Conservation (phyloP, 2,329 filamentous ascomycete species). For the Epichloe elymi region DNA sequence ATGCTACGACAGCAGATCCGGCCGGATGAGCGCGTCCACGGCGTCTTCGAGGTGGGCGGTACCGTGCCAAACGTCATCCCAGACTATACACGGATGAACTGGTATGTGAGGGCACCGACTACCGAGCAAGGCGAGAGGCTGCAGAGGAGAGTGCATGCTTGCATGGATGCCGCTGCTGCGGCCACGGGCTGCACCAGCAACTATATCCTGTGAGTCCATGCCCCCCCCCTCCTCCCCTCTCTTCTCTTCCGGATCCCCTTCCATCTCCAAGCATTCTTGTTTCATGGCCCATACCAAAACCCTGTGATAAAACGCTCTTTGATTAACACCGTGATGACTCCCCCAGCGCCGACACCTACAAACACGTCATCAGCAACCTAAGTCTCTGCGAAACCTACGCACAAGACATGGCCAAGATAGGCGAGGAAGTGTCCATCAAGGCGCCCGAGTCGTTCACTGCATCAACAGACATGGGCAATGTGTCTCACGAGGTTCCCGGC, state of each 20-base stretch:
- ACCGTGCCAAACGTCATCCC: constrained; percentile 26
- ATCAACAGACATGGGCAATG: constrained; percentile 40
- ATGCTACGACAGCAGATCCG: constrained; percentile 25
- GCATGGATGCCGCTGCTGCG: constrained; percentile 21
- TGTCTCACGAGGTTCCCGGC: constrained; percentile 31
- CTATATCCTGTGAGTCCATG: constrained; percentile 19
- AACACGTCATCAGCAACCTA: constrained; percentile 31
- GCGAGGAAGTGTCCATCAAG: constrained; percentile 20
- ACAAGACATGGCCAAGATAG: constrained; percentile 28
- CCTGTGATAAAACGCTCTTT: neutral
- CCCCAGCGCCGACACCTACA: constrained; percentile 25
- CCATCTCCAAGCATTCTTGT: neutral
- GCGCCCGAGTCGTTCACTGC: constrained; percentile 24
- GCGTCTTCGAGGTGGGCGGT: constrained; percentile 23
- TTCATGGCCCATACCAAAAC: neutral
- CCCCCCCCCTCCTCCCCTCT: too few relatives aligned
- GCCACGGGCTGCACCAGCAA: constrained; percentile 23
- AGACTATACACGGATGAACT: constrained; percentile 25
- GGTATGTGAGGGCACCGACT: constrained; percentile 24
- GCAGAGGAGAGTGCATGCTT: constrained; percentile 19
- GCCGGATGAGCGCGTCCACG: constrained; percentile 24
- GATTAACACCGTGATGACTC: too few relatives aligned
- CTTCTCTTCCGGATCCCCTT: too few relatives aligned
- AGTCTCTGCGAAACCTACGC: constrained; percentile 30
- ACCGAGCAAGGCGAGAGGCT: constrained; percentile 16